Base-by-base conservation (phyloP, 352 stramenopile species). In the Phytophthora sansomeana region DNA sequence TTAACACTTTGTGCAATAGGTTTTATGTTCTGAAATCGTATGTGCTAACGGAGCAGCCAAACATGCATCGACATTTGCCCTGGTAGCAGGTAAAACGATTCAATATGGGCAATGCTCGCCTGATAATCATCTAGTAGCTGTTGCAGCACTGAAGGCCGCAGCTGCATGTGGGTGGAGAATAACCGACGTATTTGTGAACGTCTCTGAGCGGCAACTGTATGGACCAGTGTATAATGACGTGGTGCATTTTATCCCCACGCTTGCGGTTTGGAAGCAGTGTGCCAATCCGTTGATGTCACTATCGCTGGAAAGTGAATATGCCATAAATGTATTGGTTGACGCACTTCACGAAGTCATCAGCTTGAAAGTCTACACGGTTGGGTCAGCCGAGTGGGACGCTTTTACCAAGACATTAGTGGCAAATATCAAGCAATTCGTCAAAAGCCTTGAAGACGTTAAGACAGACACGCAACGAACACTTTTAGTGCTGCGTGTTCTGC, bases 161-260 rank as follows among this genome's bases (percentile, higher is more conserved):
- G 65, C 69, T 35, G 62, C 59, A 10, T 80, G 77, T 47, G 80
- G 77, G 1, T 93, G 82, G 82, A 63, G 73, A 51, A 68, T 91
- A 54, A 74, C 58, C 4, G 33, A 51, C 6, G 62, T 81, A 28
- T 81, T 90, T 58, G 54, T 69, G 30, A 77, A 81, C 43, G 41
- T 55, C 60, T 21, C 35, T 38, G 36, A 78, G 41, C 61, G 55
- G 28, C 48, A 60, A 28, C 41, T 73, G 11, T 85, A 83, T 48
- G 67, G 67, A 1, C 36, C 63, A 29, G 69, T 91, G 26, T 67
- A 82, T 46, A 77, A 67, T 14, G 72, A 91, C 10, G 69, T 93
- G 5, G 56, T 88, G 16, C 43, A 50, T 29, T 79, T 81, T 19
- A 78, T 93, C 28, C 52, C 77, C 26, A 64, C 56, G 44, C 55